Percentiles rank a stretch among this genome's conserved stretches.
phyloP scores from a whole-genome alignment of 257 asterid genomes.

The Solanum sitiens region DNA sequence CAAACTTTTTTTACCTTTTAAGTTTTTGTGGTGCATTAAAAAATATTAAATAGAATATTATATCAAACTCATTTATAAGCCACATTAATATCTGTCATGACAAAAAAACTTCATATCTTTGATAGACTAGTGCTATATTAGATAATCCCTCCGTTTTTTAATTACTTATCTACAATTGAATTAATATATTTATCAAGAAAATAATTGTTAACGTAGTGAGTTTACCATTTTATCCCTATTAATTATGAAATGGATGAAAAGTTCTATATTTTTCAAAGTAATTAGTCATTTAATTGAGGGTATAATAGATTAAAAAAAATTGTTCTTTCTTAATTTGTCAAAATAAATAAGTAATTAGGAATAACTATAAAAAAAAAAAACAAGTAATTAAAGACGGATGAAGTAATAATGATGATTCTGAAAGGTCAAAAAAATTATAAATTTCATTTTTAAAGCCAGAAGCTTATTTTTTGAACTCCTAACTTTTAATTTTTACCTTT shows the following conservation, averaged over 20 bases:
- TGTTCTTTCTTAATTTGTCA: too few species aligned
- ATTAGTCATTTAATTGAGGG: too few species aligned
- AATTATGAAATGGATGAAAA: too few species aligned
- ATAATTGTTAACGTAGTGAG: too few species aligned
- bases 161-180: too few species aligned
- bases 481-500: not conserved
- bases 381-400: accelerated
- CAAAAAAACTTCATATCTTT: not conserved
- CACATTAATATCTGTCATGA: not conserved
- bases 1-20: not conserved
- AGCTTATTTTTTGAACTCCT: not conserved
- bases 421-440: not conserved
- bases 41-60: not conserved
- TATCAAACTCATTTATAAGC: not conserved
- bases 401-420: not conserved
- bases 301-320: too few species aligned
- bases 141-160: not conserved
- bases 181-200: too few species aligned
- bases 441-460: not conserved
- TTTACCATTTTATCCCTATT: too few species aligned
- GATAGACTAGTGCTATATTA: not conserved
- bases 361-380: too few species aligned
- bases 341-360: too few species aligned
- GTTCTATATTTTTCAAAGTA: too few species aligned
- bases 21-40: not conserved